Evolutionary conservation across 2,329 filamentous ascomycete genomes (phyloP).

Genomic region (Fusarium sp.): DNA sequence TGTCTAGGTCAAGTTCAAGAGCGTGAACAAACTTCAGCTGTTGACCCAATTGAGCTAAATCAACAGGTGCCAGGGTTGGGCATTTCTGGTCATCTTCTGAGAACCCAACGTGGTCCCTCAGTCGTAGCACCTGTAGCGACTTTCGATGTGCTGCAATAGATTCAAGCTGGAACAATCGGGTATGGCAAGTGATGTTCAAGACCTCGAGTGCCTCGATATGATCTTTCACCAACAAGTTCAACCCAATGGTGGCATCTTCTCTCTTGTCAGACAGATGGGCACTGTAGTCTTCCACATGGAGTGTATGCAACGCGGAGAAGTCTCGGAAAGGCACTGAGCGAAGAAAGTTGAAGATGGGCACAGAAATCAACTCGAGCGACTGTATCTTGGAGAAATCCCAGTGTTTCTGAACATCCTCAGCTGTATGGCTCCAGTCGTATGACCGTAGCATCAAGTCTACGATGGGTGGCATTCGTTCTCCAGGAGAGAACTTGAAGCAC

Average conservation of each 20-base stretch:
- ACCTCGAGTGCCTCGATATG: conserved; percentile 50
- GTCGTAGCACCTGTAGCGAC: conserved; percentile 51
- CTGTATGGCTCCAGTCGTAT: conserved; percentile 60
- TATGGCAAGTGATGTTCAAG: conserved; percentile 56
- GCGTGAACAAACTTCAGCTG: conserved; percentile 48
- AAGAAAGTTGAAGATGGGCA: conserved; percentile 58
- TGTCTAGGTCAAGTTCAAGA: conserved; percentile 60
- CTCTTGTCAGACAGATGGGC: conserved; percentile 52
- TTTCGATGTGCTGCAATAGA: conserved; percentile 51
- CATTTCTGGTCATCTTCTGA: conserved; percentile 53
- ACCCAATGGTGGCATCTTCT: conserved; percentile 51
- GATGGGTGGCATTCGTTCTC: conserved; percentile 56
- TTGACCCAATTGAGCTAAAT: conserved; percentile 48
- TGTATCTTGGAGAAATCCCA: conserved; percentile 59
- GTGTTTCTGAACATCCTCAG: conserved; percentile 50
- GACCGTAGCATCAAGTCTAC: conserved; percentile 54
- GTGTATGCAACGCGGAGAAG: conserved; percentile 49
- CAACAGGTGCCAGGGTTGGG: conserved; percentile 52
- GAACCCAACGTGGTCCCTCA: conserved; percentile 60
- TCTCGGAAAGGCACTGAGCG: conserved; percentile 51
- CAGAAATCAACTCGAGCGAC: conserved; percentile 53
- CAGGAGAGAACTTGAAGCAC: conserved; percentile 52
- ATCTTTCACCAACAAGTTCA: conserved; percentile 52
- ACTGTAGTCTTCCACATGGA: conserved; percentile 58
- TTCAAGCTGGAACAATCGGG: conserved; percentile 52